Conservation (phyloP, 371 early-diverging fungal genomes). For the Mucor circinelloides region DNA sequence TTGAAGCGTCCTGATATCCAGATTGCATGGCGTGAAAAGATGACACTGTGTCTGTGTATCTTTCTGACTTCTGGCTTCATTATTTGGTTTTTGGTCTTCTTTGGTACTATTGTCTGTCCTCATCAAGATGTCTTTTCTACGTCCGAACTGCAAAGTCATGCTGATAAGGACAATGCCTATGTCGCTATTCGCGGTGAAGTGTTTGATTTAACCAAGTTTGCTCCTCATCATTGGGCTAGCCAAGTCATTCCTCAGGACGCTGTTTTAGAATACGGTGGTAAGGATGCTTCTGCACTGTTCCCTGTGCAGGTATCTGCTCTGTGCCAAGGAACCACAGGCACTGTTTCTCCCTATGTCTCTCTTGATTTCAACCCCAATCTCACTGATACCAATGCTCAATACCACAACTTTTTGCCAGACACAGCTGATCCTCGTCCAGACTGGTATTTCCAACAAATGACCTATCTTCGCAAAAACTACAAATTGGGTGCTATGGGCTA, state of each 20-base stretch:
- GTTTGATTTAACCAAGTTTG: constrained; percentile 70
- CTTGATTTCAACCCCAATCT: constrained; percentile 44
- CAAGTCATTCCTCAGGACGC: constrained; percentile 53
- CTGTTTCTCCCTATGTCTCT: constrained; percentile 36
- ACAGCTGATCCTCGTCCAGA: constrained; percentile 47
- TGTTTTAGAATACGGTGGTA: constrained; percentile 65
- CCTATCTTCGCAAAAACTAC: constrained; percentile 53
- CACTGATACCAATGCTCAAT: constrained; percentile 40
- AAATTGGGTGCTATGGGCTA: constrained; percentile 51
- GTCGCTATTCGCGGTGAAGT: constrained; percentile 74
- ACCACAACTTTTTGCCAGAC: constrained; percentile 45
- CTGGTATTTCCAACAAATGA: constrained; percentile 60
- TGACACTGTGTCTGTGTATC: constrained; percentile 77
- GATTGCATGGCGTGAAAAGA: constrained; percentile 86
- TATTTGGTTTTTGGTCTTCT: constrained; percentile 70
- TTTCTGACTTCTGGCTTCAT: constrained; percentile 58
- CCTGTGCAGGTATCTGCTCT: constrained; percentile 74
- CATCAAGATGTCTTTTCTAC: constrained; percentile 68
- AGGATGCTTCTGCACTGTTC: constrained; percentile 70
- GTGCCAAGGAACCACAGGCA: constrained; percentile 45
- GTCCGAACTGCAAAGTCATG: constrained; percentile 46
- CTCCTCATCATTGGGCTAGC: constrained; percentile 54
- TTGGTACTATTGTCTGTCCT: constrained; percentile 88
- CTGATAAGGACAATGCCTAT: constrained; percentile 48
- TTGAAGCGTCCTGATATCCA: constrained; percentile 84